Base-by-base conservation (phyloP, 805 yeast genomes). In the Metschnikowia picachoensis region DNA sequence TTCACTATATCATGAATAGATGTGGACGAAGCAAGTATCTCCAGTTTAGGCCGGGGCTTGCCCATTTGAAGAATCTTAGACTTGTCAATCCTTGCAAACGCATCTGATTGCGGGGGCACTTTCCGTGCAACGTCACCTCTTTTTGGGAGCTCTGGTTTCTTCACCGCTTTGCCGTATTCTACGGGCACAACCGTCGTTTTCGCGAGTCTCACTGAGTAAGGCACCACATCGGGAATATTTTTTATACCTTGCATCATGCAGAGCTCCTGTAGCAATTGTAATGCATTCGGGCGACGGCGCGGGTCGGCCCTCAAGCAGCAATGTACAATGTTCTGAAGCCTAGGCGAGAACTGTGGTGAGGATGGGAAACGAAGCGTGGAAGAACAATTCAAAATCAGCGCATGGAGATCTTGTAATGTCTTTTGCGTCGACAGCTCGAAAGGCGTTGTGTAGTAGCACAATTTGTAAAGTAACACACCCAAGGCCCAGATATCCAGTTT, bases 401-500 rank as follows among this genome's bases (percentile, higher is more conserved):
- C 60, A 53, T 86, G 91, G 60, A 72, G 55, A 35, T 72, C 76
- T 35, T 65, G 62, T 35, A 71, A 53, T 7, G 68, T 57, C 7
- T 50, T 49, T 35, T 72, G 76, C n/a, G 48, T 47, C 1, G 66
- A 65, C 65, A 61, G 70, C 62, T 87, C 95, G 60, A 87, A 87
- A 0, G 95, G 95, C 0, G 95, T 87, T 0, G 87, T 86, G 57
- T 84, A 87, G 62, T 84, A 87, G 59, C 94, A 85, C 40, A 87
- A 60, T 60, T 87, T 87, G 68, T 86, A 87, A 30, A 87, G 63
- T 52, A 86, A 83, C 27, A 86, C 79, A 11, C 95, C 95, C 31
- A 87, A 61, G 0, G 95, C 95, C 95, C 95, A 87, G 17, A 87
- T 77, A 61, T 87, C 95, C 42, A 88, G 79, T 62, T 87, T 87